These are phyloP conservation scores for Chionographis japonica DNA, from an alignment of 106 monocot genomes.

Conservation along the genomic window DNA sequence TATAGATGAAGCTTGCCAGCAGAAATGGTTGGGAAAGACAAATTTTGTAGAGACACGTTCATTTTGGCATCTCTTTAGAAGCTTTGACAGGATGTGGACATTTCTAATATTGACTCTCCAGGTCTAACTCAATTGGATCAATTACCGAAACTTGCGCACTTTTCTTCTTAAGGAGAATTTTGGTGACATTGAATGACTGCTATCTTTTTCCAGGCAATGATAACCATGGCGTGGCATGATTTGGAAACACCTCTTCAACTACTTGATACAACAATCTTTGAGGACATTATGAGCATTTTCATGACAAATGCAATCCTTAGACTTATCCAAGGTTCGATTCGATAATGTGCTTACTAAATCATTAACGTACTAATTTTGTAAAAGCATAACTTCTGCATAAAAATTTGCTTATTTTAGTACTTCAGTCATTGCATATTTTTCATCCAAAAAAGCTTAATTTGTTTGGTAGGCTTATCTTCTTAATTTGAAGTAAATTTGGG, in stretches of 20 bases:
- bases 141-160: background rate
- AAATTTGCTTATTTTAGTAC: too few species aligned
- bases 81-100: constrained; percentile 78
- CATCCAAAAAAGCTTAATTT: too few species aligned
- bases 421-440: too few species aligned
- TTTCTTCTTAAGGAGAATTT: too few species aligned
- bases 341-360: background rate
- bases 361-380: background rate
- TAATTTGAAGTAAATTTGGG: too few species aligned
- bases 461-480: too few species aligned
- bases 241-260: constrained; percentile 55
- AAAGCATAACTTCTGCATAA: background rate
- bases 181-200: background rate
- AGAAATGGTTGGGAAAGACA: constrained; percentile 70
- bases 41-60: constrained; percentile 68
- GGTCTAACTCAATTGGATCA: constrained; percentile 20
- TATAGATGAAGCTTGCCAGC: constrained; percentile 6
- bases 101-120: constrained; percentile 60
- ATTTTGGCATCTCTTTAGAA: constrained; percentile 77
- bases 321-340: constrained; percentile 54
- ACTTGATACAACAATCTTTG: constrained; percentile 49
- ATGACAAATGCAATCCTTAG: constrained; percentile 59
- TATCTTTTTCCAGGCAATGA: constrained; percentile 40
- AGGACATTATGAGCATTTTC: constrained; percentile 65
- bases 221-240: constrained; percentile 70